Base-by-base conservation (phyloP, 352 stramenopile species). In the Phytopythium litorale region DNA sequence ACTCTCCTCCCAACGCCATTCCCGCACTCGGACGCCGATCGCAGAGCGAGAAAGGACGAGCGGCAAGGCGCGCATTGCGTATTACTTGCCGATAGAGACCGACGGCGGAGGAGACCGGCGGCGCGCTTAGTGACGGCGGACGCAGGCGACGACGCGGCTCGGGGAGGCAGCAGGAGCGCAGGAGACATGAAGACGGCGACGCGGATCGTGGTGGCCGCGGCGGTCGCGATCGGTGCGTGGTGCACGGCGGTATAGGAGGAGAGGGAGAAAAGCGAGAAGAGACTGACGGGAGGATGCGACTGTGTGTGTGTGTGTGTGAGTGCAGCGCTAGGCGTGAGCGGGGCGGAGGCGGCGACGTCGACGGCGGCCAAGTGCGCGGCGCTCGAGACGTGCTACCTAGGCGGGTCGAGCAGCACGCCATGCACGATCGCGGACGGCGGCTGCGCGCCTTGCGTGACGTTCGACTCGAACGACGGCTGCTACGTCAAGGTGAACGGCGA, bases 361-460 rank as follows among this genome's bases (percentile, higher is more conserved):
- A 73, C 63, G 7, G 32, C 54, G 12, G 58, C 65, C 30, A 62
- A 76, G 42, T 79, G 71, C 28, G 53, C 60, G 23, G 64, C 68
- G 8, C 30, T 79, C 16, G 40, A 35, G 8, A 69, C 58, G 21
- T 79, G 72, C 56, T 73, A 77, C 55, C 54, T 67, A 49, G 72
- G 72, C 3, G 72, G 68, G 18, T 59, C 57, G 30, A 45, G 42
- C 2, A 58, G 59, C 4, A 76, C 64, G 13, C 42, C 67, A 4
- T 80, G 72, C 60, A 67, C 60, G 15, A 45, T 80, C 12, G 66
- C 66, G 2, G 64, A 57, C 28, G 66, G 64, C 30, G 64, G 59
- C 1, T 80, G 72, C 46, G 70, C 72, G 4, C 63, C 70, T 0
- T 80, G 72, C 38, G 56, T 80, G 30, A 76, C 67, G 4, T 79